These are phyloP conservation scores for Tricholoma matsutake DNA, from an alignment of 768 basidiomycete species.

Conservation along the genomic window DNA sequence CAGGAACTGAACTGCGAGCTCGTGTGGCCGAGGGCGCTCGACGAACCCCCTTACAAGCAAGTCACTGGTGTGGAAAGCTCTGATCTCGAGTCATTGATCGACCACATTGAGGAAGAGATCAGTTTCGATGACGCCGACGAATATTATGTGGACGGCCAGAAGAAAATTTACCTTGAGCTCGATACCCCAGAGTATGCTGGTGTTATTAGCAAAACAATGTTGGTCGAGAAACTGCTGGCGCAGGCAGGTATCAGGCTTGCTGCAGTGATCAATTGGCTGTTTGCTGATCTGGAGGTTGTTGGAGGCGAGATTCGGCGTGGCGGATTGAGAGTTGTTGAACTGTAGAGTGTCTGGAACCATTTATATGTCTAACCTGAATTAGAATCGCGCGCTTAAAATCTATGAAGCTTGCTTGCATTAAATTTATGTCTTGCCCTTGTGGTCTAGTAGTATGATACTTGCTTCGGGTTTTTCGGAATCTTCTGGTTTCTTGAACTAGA, in stretches of 20 bases:
- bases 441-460: neutral
- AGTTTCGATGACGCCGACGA: conserved; percentile 8
- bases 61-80: conserved; percentile 16
- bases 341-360: neutral
- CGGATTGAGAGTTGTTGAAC: neutral
- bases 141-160: conserved; percentile 1
- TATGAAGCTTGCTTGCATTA: neutral
- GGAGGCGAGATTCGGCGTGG: neutral
- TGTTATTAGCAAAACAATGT: conserved; percentile 57
- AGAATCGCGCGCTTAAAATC: neutral
- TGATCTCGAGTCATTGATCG: conserved; percentile 10
- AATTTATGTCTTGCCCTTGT: neutral
- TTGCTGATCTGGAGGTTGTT: conserved; percentile 35
- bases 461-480: neutral
- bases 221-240: conserved; percentile 80
- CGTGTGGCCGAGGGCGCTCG: conserved; percentile 74
- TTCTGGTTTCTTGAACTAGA: neutral
- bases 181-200: conserved; percentile 82
- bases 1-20: conserved; percentile 80
- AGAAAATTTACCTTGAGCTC: conserved; percentile 55
- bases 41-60: conserved; percentile 40
- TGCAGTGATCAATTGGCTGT: conserved; percentile 75
- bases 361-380: too few relatives aligned
- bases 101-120: conserved; percentile 12
- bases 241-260: conserved; percentile 85